phyloP scores from a whole-genome alignment of 176 grass and related monocot genomes.

The Luzula sylvatica region DNA sequence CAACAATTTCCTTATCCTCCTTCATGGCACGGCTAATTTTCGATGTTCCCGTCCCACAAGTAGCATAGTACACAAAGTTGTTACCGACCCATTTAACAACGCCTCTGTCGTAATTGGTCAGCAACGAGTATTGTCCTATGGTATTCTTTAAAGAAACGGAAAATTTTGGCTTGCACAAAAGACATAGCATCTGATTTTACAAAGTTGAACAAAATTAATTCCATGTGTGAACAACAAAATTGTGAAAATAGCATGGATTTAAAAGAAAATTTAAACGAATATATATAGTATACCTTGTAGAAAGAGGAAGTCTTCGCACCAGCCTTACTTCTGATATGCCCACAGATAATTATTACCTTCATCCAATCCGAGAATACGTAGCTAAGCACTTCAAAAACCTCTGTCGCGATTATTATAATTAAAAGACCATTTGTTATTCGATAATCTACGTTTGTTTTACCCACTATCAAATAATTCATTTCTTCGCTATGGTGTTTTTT shows the following conservation, averaged over 20 bases:
- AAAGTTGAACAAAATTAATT: not conserved
- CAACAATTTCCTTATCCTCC: not conserved
- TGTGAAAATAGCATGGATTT: not conserved
- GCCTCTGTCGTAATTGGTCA: not conserved
- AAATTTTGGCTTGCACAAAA: not conserved
- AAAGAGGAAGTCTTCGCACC: not conserved
- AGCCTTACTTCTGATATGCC: not conserved
- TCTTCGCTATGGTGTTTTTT: not conserved
- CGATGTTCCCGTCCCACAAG: not conserved
- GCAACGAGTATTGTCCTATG: conserved; percentile 3
- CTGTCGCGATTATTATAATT: conserved; percentile 19
- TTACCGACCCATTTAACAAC: not conserved
- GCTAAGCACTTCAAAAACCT: conserved; percentile 29
- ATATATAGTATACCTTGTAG: not conserved
- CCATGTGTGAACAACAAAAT: not conserved
- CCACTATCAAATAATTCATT: not conserved
- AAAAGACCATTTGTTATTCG: conserved; percentile 23
- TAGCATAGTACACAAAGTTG: not conserved
- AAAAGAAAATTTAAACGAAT: not conserved
- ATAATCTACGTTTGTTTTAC: conserved; percentile 20
- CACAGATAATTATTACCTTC: conserved; percentile 18
- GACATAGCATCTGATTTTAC: not conserved
- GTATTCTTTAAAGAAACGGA: not conserved
- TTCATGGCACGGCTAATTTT: not conserved
- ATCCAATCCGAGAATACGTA: conserved; percentile 37